Percentiles rank a stretch among this genome's conserved stretches.
Conservation (phyloP, 352 stramenopile species). For the Pythium grandisporangium region DNA sequence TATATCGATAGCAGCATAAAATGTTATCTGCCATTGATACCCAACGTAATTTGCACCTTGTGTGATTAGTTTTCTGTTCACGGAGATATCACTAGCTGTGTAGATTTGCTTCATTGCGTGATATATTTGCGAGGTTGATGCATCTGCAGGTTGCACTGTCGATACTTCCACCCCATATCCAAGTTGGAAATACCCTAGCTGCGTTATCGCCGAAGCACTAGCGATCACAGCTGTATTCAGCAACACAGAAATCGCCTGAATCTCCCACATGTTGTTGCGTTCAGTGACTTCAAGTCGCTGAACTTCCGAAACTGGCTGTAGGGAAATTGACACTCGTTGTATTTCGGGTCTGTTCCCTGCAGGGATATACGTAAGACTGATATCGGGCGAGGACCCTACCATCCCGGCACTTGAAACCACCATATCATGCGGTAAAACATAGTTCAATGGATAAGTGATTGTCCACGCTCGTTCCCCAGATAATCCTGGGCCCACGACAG, state of each 20-base stretch:
- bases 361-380: constrained; percentile 1
- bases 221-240: neutral
- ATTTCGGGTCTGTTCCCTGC: constrained; percentile 7
- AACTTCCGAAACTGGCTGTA: constrained; percentile 13
- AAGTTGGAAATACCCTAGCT: constrained; percentile 8
- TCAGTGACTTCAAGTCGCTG: constrained; percentile 14
- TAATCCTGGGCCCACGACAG: constrained; percentile 13
- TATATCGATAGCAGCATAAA: constrained; percentile 18
- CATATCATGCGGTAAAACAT: constrained; percentile 3
- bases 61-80: constrained; percentile 5
- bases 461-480: constrained; percentile 20
- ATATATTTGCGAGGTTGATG: neutral
- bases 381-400: constrained; percentile 3
- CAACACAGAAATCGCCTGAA: constrained; percentile 13
- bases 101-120: constrained; percentile 2
- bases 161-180: neutral
- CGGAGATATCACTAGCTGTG: neutral
- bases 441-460: constrained; percentile 9
- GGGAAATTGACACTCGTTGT: constrained; percentile 13
- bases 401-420: constrained; percentile 8
- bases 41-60: constrained; percentile 4
- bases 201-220: too few relatives aligned
- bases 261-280: constrained; percentile 15
- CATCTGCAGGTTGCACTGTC: neutral
- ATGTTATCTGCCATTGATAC: constrained; percentile 23